Evolutionary conservation across 371 early-diverging fungal species (phyloP), one percentile per base, ranked within the genome.

Genomic region (Quaeritorhiza haematococci): DNA sequence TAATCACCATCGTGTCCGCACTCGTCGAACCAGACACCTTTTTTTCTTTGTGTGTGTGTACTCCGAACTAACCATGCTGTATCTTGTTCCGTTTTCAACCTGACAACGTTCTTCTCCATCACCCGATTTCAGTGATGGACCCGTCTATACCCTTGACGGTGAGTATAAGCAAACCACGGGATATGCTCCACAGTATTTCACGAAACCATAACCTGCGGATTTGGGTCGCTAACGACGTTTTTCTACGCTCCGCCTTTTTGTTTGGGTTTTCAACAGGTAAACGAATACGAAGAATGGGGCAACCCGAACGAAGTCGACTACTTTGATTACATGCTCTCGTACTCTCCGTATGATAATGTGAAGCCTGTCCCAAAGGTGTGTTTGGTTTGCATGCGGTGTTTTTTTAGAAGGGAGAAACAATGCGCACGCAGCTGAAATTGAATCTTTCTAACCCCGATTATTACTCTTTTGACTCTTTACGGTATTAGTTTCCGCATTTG

Each of bases 241-340:
- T n/a, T n/a, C n/a, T n/a, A n/a, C n/a, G n/a, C n/a, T n/a, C n/a
- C n/a, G n/a, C n/a, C n/a, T n/a, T n/a, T n/a, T n/a, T n/a, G n/a
- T 13, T 46, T n/a, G n/a, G n/a, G 10, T 27, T 19, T 19, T 48
- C 48, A 21, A n/a, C 21, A 46, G 6, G 15, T 26, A 13, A 67
- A 63, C 55, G 73, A 73, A 46, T 73, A 73, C 49, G 73, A 77
- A 48, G 77, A 77, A 43, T 77, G 77, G 77, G 77, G 77, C 1
- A 71, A 74, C 54, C 74, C 74, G 3, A 74, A 74, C 49, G 73
- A 74, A 10, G 46, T 50, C 54, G 67, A 68, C 24, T 72, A 52
- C 53, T 77, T 72, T 57, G 64, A 77, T 47, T 73, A 73, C 57
- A 77, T 77, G 71, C 49, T 63, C 29, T 48, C 55, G 3, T 77